Percentiles rank a stretch among this genome's conserved stretches.
Conservation (phyloP, 352 stramenopile genomes). For the Phytophthora constricta region DNA sequence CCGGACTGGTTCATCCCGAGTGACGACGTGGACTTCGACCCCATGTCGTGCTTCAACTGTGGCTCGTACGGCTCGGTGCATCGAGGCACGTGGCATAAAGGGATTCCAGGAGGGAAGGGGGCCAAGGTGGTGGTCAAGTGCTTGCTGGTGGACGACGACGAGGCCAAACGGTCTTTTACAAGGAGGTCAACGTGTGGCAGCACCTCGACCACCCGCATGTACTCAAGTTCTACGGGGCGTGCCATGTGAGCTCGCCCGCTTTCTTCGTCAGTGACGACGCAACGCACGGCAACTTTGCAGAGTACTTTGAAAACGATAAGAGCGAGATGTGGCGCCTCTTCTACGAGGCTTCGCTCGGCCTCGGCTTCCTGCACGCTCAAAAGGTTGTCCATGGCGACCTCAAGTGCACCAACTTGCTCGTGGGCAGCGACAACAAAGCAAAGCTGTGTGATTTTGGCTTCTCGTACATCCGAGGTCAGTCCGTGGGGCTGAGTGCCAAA, state of each 20-base stretch:
- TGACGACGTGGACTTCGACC: constrained; percentile 25
- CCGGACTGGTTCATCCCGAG: constrained; percentile 28
- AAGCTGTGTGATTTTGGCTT: constrained; percentile 45
- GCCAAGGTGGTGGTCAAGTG: constrained; percentile 45
- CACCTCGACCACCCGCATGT: constrained; percentile 40
- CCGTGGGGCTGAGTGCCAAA: constrained; percentile 19
- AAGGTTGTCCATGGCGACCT: constrained; percentile 81
- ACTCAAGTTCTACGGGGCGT: constrained; percentile 42
- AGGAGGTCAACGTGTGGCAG: constrained; percentile 43
- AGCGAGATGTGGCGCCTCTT: constrained; percentile 32
- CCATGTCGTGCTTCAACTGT: constrained; percentile 10
- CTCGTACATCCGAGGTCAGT: constrained; percentile 31
- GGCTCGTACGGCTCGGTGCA: constrained; percentile 29
- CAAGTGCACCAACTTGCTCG: constrained; percentile 83
- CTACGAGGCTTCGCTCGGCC: constrained; percentile 40
- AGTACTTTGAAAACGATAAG: constrained; percentile 23
- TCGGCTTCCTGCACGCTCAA: constrained; percentile 66
- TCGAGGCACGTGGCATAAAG: constrained; percentile 23
- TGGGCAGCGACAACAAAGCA: constrained; percentile 41
- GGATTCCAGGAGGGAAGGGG: background rate
- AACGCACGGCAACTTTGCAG: constrained; percentile 23
- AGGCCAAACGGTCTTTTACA: constrained; percentile 25
- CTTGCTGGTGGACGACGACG: constrained; percentile 21
- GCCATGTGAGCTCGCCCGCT: constrained; percentile 37
- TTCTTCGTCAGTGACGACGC: constrained; percentile 43